phyloP scores from a whole-genome alignment of 2,329 filamentous ascomycete species.

The Achaetomium macrosporum region DNA sequence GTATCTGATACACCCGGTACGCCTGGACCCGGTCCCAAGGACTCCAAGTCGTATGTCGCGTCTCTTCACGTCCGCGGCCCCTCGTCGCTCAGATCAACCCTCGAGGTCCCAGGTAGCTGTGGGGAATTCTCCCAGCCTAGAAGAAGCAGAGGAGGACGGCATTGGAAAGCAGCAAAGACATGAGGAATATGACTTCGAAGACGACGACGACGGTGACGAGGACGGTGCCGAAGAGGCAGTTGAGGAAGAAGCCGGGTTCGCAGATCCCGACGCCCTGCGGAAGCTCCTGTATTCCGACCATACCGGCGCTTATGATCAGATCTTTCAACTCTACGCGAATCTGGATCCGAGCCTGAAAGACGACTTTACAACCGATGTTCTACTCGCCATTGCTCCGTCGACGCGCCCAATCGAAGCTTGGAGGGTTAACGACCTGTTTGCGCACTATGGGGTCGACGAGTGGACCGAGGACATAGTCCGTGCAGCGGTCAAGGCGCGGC shows the following conservation, averaged over 20 bases:
- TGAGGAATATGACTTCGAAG: neutral
- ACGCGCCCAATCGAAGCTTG: slow-evolving; percentile 38
- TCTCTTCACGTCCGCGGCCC: slow-evolving; percentile 26
- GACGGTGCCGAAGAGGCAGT: neutral
- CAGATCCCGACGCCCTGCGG: slow-evolving; percentile 1
- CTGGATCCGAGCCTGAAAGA: slow-evolving; percentile 31
- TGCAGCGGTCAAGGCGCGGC: slow-evolving; percentile 37
- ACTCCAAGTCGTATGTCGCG: slow-evolving; percentile 18
- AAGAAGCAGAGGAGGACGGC: neutral
- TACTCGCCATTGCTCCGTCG: slow-evolving; percentile 40
- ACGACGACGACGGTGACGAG: neutral
- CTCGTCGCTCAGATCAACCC: slow-evolving; percentile 2
- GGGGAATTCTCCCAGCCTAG: neutral
- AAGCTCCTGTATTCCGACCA: slow-evolving; percentile 9
- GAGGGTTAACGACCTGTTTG: slow-evolving; percentile 42
- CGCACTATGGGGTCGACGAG: slow-evolving; percentile 29
- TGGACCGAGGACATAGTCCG: slow-evolving; percentile 39
- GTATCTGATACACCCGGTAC: slow-evolving; percentile 18
- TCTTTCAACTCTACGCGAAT: slow-evolving; percentile 40
- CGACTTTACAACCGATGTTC: slow-evolving; percentile 30
- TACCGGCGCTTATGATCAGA: slow-evolving; percentile 30
- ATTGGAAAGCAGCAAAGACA: neutral
- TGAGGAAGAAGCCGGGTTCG: neutral
- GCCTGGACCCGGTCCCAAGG: slow-evolving; percentile 18
- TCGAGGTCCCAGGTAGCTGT: neutral